phyloP scores from a whole-genome alignment of 148 eudicot genomes.

The Suaeda aralocaspica region DNA sequence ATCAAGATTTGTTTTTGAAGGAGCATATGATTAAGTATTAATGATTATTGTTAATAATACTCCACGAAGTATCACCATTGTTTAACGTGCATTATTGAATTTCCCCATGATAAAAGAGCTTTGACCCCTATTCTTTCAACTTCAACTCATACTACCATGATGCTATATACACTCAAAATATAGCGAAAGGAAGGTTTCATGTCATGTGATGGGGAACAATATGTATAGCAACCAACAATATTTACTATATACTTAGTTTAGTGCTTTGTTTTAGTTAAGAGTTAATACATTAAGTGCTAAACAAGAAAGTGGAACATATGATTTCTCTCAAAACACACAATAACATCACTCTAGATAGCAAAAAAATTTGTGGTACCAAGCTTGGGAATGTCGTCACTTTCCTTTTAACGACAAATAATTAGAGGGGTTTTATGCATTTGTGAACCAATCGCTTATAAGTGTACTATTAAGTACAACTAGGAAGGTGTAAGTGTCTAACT shows the following conservation, averaged over 20 bases:
- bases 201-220: slow-evolving; percentile 18
- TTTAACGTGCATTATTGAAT: background rate
- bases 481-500: background rate
- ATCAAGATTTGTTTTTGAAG: background rate
- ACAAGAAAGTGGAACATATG: background rate
- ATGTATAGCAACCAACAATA: background rate
- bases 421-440: background rate
- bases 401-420: background rate
- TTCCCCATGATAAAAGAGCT: background rate
- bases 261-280: background rate
- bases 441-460: background rate
- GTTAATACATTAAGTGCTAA: background rate
- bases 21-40: background rate
- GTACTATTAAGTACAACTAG: background rate
- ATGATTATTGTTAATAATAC: background rate
- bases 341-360: background rate
- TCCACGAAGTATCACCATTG: background rate
- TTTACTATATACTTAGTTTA: background rate
- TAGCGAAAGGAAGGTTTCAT: slow-evolving; percentile 11
- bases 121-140: slow-evolving; percentile 6
- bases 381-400: background rate
- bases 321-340: background rate
- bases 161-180: background rate
- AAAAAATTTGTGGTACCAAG: background rate
- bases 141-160: background rate